phyloP scores from a whole-genome alignment of 345 rosid genomes.

The Heritiera fomes region DNA sequence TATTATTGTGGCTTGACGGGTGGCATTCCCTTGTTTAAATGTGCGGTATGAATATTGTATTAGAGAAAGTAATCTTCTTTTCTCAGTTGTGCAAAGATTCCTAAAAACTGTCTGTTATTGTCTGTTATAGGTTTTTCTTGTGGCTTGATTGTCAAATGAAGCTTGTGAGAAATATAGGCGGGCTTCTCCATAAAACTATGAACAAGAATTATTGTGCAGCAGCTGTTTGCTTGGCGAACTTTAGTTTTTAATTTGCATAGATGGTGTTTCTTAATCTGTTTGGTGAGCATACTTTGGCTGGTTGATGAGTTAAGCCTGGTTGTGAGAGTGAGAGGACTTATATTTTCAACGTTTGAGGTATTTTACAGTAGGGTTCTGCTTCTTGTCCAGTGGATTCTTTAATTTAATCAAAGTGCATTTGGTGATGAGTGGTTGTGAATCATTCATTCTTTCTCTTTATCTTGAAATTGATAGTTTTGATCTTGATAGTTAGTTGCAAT shows the following conservation, averaged over 20 bases:
- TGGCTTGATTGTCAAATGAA: slow-evolving; percentile 47
- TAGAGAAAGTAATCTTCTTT: neutral
- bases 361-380: neutral
- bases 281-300: neutral
- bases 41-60: slow-evolving; percentile 45
- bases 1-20: slow-evolving; percentile 60
- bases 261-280: slow-evolving; percentile 17
- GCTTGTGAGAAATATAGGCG: slow-evolving; percentile 32
- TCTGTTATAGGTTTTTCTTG: slow-evolving; percentile 40
- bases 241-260: slow-evolving; percentile 23
- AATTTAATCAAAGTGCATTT: slow-evolving; percentile 10
- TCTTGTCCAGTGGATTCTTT: neutral
- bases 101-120: neutral
- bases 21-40: slow-evolving; percentile 52
- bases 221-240: slow-evolving; percentile 34
- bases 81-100: neutral
- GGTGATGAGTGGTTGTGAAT: neutral
- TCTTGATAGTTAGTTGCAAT: no score
- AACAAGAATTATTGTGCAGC: slow-evolving; percentile 40
- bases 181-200: slow-evolving; percentile 42
- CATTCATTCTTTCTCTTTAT: no score
- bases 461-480: no score
- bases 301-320: slow-evolving; percentile 14
- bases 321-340: neutral
- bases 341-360: neutral